phyloP scores from a whole-genome alignment of 768 basidiomycete genomes.

The Sporobolomyces phaffii region DNA sequence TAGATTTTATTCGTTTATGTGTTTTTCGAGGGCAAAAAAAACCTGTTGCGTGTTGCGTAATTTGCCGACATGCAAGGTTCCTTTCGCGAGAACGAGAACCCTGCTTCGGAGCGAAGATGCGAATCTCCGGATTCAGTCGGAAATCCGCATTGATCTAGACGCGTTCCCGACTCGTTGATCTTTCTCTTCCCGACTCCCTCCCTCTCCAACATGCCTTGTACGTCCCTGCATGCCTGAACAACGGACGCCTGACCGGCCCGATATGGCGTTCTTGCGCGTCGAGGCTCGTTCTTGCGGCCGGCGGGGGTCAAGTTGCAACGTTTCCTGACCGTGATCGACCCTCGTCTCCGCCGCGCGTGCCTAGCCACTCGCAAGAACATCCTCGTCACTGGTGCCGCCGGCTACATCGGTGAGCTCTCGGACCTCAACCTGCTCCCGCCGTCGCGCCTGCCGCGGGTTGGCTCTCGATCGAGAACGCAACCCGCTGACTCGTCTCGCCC shows the following conservation, averaged over 20 bases:
- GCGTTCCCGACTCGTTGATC: not conserved
- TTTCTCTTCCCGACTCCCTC: not conserved
- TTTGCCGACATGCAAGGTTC: not conserved
- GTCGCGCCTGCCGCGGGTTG: not conserved
- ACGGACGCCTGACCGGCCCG: no score
- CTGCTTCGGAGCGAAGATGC: no score
- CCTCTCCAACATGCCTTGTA: conserved; percentile 2
- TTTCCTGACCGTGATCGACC: not conserved
- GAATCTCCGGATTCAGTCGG: no score
- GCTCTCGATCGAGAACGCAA: conserved; percentile 11
- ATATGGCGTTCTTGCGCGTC: no score
- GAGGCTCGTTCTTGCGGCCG: no score
- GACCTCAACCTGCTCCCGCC: no score
- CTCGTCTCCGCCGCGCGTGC: not conserved
- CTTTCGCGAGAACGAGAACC: no score
- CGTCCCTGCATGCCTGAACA: no score
- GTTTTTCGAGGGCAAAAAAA: no score
- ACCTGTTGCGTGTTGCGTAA: not conserved
- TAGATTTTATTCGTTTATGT: no score
- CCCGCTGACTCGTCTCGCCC: not conserved
- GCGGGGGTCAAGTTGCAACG: no score
- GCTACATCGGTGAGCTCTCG: conserved; percentile 66
- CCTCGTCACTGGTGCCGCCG: conserved; percentile 72
- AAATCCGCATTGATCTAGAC: not conserved
- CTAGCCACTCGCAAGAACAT: conserved; percentile 44